These are phyloP conservation scores for Penicillium sp. DNA, from an alignment of 2,329 filamentous ascomycete genomes.

Conservation along the genomic window DNA sequence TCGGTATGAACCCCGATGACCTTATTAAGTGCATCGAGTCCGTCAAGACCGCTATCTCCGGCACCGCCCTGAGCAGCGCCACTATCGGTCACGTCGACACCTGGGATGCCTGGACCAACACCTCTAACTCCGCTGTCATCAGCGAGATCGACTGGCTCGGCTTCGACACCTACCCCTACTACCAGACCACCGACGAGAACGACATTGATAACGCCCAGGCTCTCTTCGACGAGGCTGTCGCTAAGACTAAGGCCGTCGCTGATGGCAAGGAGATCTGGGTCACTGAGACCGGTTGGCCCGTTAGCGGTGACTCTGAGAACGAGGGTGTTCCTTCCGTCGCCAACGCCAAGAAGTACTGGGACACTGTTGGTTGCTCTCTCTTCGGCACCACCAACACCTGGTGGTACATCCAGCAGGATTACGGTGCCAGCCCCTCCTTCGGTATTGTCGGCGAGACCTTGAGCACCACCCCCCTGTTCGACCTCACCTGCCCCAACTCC, in stretches of 20 bases:
- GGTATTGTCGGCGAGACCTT: slow-evolving; percentile 37
- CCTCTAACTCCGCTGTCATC: slow-evolving; percentile 69
- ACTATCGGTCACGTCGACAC: slow-evolving; percentile 85
- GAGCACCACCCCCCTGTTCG: slow-evolving; percentile 40
- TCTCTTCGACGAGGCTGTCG: slow-evolving; percentile 69
- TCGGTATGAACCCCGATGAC: slow-evolving; percentile 62
- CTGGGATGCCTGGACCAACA: slow-evolving; percentile 78
- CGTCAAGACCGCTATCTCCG: slow-evolving; percentile 63
- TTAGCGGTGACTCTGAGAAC: slow-evolving; percentile 65
- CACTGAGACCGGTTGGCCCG: slow-evolving; percentile 86
- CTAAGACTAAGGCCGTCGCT: slow-evolving; percentile 59
- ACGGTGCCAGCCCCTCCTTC: slow-evolving; percentile 39
- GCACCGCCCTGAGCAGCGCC: slow-evolving; percentile 55
- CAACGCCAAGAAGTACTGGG: slow-evolving; percentile 81
- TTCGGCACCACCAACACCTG: slow-evolving; percentile 44
- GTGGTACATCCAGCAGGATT: slow-evolving; percentile 47
- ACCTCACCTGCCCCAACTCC: slow-evolving; percentile 35
- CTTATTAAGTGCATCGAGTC: slow-evolving; percentile 71
- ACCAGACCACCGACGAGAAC: slow-evolving; percentile 69
- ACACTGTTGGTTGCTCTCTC: slow-evolving; percentile 70
- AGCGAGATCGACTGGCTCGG: slow-evolving; percentile 75
- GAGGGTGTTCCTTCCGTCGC: slow-evolving; percentile 62
- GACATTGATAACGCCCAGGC: slow-evolving; percentile 59
- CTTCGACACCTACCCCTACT: slow-evolving; percentile 84
- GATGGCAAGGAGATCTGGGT: slow-evolving; percentile 76